Evolutionary conservation across 805 yeast genomes (phyloP), one percentile per base, ranked within the genome.

Genomic region (Saturnispora ahearnii): DNA sequence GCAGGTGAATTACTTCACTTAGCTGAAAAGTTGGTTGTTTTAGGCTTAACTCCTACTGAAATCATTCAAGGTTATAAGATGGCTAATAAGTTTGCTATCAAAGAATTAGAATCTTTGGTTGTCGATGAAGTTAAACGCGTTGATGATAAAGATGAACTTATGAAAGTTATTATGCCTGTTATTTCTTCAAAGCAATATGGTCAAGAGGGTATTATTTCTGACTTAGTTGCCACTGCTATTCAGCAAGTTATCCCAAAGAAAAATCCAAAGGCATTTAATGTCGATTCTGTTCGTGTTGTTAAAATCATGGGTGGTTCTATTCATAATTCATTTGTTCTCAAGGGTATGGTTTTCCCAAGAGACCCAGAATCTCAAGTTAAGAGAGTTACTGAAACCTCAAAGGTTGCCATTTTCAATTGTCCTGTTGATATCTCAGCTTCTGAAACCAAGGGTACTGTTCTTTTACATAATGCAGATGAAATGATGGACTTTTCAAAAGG

Each of bases 381-480:
- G 64, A 76, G 81, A 54, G 71, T 84, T 51, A 64, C 60, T 9
- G 61, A 66, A 43, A 80, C 76, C 58, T 80, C 95, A 15, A 89
- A 87, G 65, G 98, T 93, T 43, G 99, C 87, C 9, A 90, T 89
- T 2, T 93, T 75, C 72, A 88, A 96, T 8, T 84, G 96, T 66
- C 97, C 98, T 28, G 80, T 93, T 49, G 99, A 93, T 69, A 87
- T 87, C 53, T 84, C 96, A 12, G 84, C 89, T 53, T 90, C 99
- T n/a, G 99, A 93, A 71, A 91, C 98, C 22, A 91, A 91, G 71
- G 98, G 99, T 46, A 93, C 99, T 13, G 99, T 93, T 45, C 73
- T 93, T 60, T 76, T 93, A 57, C 96, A 93, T 71, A 90, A 88
- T 62, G 99, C 99, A 11, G 77, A 91, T 67, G 98, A 93, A 69